These are phyloP conservation scores for Chytriomyces sp. DNA, from an alignment of 192 early-diverging fungal genomes.

Conservation along the genomic window DNA sequence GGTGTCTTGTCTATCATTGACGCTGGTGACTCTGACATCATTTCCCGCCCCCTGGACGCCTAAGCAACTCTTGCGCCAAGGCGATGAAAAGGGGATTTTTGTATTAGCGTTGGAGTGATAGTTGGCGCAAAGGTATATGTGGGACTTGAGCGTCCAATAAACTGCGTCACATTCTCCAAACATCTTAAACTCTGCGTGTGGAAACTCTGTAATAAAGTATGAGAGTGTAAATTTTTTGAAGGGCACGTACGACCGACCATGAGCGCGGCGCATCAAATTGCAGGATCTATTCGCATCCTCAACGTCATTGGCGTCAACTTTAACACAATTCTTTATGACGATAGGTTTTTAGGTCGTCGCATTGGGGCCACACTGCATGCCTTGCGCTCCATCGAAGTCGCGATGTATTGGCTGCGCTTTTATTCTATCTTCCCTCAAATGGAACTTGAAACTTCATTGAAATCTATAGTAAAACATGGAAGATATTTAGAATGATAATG, in stretches of 20 bases:
- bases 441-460: no score
- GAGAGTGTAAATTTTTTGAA: no score
- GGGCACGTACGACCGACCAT: conserved; percentile 40
- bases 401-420: conserved; percentile 49
- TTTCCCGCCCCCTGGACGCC: conserved; percentile 37
- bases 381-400: conserved; percentile 71
- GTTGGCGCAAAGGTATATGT: conserved; percentile 36
- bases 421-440: neutral
- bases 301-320: conserved; percentile 36
- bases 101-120: conserved; percentile 26
- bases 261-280: no score
- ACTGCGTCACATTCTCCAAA: neutral
- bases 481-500: no score
- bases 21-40: conserved; percentile 96
- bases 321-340: conserved; percentile 40
- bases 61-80: neutral
- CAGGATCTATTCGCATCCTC: conserved; percentile 57
- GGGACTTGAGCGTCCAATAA: conserved; percentile 43
- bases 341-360: conserved; percentile 60
- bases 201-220: no score
- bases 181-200: neutral
- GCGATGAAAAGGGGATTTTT: neutral
- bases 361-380: conserved; percentile 52
- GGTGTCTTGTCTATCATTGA: conserved; percentile 95
- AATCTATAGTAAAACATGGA: no score